Evolutionary conservation across 805 yeast species (phyloP), one percentile per base, ranked within the genome.

Genomic region (Clavispora asparagi): DNA sequence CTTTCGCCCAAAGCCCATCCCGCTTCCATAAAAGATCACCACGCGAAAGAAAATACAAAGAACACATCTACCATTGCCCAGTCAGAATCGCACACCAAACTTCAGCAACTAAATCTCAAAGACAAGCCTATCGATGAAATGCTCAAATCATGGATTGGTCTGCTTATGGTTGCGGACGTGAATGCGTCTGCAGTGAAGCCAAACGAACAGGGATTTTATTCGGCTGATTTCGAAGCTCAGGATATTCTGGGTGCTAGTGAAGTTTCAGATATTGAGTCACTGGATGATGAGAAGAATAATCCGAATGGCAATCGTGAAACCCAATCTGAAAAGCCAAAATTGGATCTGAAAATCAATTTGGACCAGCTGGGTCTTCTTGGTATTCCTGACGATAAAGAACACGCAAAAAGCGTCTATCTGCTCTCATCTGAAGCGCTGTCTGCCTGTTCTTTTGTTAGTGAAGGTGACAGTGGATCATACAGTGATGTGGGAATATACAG

Each of bases 181-280:
- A 61, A 56, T 13, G 23, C 49, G 2, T 42, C 39, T 11, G 27
- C 39, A 10, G 48, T 49, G 11, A 50, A 35, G 6, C 66, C 70
- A 1, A 59, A 70, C 47, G 73, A 69, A 9, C 76, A 71, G 51
- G 76, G 74, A 1, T 70, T 71, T 37, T 71, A 71, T 40, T 50
- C 61, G 6, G 67, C 62, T 36, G 44, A 44, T 49, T 53, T 56
- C 13, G 61, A 50, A 2, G 43, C 38, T 26, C 40, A 44, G 14
- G 47, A 42, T 31, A 36, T 43, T 12, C 48, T 51, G 12, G 56
- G 50, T 16, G 52, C 47, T 1, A 43, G 58, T 14, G 70, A 64
- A 32, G 41, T 60, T 2, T 64, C 71, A 1, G 74, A 70, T 41
- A 46, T 61, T 8, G 74, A 70, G 12, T 62, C 68, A 1, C 29